phyloP scores from a whole-genome alignment of 2,329 filamentous ascomycete species.

The Endoconidiophora laricicola region DNA sequence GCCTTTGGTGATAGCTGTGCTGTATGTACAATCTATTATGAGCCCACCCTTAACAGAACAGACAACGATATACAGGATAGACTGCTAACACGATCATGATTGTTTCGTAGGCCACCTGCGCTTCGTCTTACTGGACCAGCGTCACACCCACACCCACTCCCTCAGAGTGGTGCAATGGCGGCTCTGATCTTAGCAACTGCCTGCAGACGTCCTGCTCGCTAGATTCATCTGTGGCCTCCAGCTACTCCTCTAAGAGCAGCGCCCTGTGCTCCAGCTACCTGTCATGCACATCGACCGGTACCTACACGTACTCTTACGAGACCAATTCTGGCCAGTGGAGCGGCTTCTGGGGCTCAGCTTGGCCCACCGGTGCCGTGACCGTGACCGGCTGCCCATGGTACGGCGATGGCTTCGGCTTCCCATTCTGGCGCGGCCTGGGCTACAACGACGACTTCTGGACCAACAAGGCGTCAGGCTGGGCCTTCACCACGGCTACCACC shows the following conservation, averaged over 20 bases:
- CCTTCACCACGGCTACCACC: conserved; percentile 15
- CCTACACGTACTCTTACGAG: conserved; percentile 16
- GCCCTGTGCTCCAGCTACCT: conserved; percentile 16
- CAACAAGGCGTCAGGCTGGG: conserved; percentile 15
- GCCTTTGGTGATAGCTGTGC: conserved; percentile 9
- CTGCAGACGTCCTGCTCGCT: conserved; percentile 16
- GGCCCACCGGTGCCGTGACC: conserved; percentile 15
- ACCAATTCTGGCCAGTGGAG: conserved; percentile 12
- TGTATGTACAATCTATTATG: conserved; percentile 10
- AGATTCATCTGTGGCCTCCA: conserved; percentile 13
- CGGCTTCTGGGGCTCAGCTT: conserved; percentile 12
- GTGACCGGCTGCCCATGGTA: conserved; percentile 17
- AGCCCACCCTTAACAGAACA: not conserved
- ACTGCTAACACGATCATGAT: not conserved
- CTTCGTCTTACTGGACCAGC: conserved; percentile 17
- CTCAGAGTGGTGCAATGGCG: conserved; percentile 14
- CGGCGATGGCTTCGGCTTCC: conserved; percentile 15
- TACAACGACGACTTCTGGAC: conserved; percentile 15
- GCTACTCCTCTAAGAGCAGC: conserved; percentile 15
- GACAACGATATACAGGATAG: not conserved
- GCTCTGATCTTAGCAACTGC: conserved; percentile 14
- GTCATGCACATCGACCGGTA: conserved; percentile 15
- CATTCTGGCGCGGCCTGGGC: conserved; percentile 16
- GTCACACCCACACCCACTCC: conserved; percentile 15
- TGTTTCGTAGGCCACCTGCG: conserved; percentile 12